These are phyloP conservation scores for Abrus precatorius DNA, from an alignment of 306 rosid species.

Conservation along the genomic window DNA sequence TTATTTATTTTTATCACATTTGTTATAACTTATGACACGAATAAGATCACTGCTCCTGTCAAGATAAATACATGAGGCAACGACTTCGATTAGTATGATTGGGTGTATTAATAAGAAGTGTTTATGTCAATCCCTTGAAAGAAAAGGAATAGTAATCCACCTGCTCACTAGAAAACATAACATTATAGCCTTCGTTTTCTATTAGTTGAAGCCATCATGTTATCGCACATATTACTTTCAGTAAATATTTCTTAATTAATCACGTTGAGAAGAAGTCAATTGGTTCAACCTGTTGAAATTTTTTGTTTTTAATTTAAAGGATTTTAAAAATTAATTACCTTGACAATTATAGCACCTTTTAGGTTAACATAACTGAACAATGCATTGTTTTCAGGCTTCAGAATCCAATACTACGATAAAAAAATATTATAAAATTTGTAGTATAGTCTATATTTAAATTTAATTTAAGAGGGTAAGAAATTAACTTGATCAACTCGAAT, in stretches of 20 bases:
- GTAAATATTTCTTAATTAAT: constrained; percentile 1
- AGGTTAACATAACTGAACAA: not conserved
- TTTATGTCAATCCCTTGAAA: constrained; percentile 45
- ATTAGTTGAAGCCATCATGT: constrained; percentile 6
- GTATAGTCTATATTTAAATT: too few relatives aligned
- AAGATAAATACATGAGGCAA: not conserved
- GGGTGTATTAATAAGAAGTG: not conserved
- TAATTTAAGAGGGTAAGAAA: too few relatives aligned
- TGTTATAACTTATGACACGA: constrained; percentile 2
- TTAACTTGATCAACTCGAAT: not conserved
- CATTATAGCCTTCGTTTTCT: constrained; percentile 17
- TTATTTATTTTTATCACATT: constrained; percentile 32
- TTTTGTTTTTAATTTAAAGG: not conserved
- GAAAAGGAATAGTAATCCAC: constrained; percentile 40
- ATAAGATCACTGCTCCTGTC: not conserved
- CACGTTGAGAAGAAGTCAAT: constrained; percentile 16
- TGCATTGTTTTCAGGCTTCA: not conserved
- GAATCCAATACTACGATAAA: too few relatives aligned
- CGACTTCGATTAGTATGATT: constrained; percentile 12
- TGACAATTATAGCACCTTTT: not conserved
- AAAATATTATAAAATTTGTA: too few relatives aligned
- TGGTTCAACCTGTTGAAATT: not conserved
- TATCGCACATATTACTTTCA: not conserved
- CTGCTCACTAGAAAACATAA: constrained; percentile 43
- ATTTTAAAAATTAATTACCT: not conserved